Evolutionary conservation across 2,329 filamentous ascomycete genomes (phyloP), one percentile per base, ranked within the genome.

Genomic region (Colletotrichum phormii): DNA sequence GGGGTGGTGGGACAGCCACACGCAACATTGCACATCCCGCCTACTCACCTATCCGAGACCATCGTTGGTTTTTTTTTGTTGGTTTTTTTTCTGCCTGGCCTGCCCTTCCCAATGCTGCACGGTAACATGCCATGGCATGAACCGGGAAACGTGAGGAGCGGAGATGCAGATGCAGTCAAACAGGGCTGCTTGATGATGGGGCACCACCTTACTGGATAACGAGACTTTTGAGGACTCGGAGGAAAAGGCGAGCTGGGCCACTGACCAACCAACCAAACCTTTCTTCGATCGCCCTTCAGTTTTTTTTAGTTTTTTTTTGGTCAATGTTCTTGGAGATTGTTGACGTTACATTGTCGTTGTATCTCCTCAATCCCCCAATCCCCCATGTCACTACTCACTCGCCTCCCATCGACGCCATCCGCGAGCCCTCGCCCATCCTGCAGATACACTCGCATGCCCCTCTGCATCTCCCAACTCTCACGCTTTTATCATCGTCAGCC

Each of bases 201-300:
- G 83, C 83, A 84, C 75, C 74, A 74, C 81, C 78, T 80, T 73
- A 84, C 83, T 84, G 83, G 83, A 77, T 73, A 66, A 73, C 62
- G n/a, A 26, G n/a, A n/a, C 9, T 13, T 13, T 33, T 18, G 33
- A 22, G 12, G 11, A 37, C 22, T 31, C 3, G 18, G 6, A 54
- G 31, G 5, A 13, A 22, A 54, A 12, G 61, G 61, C 61, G 46
- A 26, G 49, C 61, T 31, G 49, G 22, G 26, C 24, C 42, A 62
- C 4, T 26, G 22, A 12, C 18, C 61, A 6, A 53, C 46, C 55
- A 61, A 66, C 62, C 62, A 60, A 33, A 37, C 35, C 33, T 35
- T 35, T 59, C 51, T 53, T 60, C 46, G 22, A 51, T 53, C 37
- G n/a, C 37, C 58, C 35, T 31, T 58, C 54, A 7, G 13, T 12